Percentiles rank a stretch among this genome's conserved stretches.
Evolutionary conservation across 1,284 basidiomycete genomes (phyloP).

Genomic region (Phaffia rhodozyma): DNA sequence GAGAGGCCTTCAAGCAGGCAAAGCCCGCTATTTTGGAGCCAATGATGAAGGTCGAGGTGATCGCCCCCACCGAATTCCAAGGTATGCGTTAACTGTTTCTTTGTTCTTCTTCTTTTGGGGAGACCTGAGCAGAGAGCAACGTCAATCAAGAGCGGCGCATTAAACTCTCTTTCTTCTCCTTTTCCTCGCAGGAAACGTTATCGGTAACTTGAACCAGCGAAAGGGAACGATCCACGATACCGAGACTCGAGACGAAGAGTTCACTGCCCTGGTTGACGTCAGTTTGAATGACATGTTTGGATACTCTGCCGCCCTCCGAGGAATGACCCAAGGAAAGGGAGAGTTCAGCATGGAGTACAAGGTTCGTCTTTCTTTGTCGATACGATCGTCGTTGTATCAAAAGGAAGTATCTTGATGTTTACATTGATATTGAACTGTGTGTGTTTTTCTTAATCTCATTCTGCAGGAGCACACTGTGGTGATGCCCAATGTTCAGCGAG

Average conservation of each 20-base stretch:
- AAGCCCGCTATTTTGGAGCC: constrained; percentile 82
- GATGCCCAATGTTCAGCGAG: constrained; percentile 74
- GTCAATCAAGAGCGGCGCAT: neutral
- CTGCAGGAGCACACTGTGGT: constrained; percentile 64
- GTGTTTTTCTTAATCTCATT: neutral
- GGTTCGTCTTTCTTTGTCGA: neutral
- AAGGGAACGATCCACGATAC: constrained; percentile 92
- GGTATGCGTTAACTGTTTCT: constrained; percentile 41
- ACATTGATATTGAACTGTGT: neutral
- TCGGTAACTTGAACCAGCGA: constrained; percentile 85
- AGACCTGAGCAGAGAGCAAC: too few relatives aligned
- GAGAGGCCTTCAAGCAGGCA: constrained; percentile 72
- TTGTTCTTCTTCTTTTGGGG: neutral
- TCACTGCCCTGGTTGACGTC: constrained; percentile 82
- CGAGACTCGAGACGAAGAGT: constrained; percentile 95
- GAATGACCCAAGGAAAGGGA: constrained; percentile 90
- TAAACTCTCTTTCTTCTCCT: neutral
- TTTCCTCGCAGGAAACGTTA: constrained; percentile 54
- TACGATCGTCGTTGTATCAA: neutral
- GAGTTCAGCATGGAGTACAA: constrained; percentile 20
- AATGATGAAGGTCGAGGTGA: constrained; percentile 96
- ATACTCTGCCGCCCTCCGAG: constrained; percentile 82
- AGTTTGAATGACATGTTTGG: constrained; percentile 99
- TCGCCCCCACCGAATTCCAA: constrained; percentile 94
- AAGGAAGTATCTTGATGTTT: neutral